Conservation (phyloP, 768 basidiomycete species). For the Daedaleopsis sinensis region DNA sequence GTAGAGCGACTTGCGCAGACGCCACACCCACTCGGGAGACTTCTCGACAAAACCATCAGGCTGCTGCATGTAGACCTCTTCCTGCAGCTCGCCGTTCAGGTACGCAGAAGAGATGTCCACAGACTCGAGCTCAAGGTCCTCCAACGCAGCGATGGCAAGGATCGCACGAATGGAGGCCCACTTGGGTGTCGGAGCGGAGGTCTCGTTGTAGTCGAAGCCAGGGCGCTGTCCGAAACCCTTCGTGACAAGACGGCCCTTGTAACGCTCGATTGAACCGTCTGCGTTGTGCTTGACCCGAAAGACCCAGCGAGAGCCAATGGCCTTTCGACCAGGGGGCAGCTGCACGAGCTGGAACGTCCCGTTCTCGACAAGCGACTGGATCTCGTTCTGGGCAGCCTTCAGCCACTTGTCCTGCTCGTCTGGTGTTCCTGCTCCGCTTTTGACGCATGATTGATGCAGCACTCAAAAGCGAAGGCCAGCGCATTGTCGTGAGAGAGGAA, state of each 20-base stretch:
- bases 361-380: slow-evolving; percentile 23
- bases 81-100: slow-evolving; percentile 33
- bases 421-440: slow-evolving; percentile 10
- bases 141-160: slow-evolving; percentile 28
- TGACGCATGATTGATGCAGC: no score
- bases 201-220: slow-evolving; percentile 39
- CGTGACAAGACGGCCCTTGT: slow-evolving; percentile 43
- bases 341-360: slow-evolving; percentile 35
- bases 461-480: no score
- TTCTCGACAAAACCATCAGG: slow-evolving; percentile 28
- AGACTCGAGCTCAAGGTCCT: slow-evolving; percentile 30
- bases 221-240: slow-evolving; percentile 35
- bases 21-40: slow-evolving; percentile 9
- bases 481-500: no score
- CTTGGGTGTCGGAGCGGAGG: slow-evolving; percentile 31
- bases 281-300: no score
- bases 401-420: slow-evolving; percentile 19
- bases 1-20: slow-evolving; percentile 39
- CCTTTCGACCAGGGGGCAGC: slow-evolving; percentile 32
- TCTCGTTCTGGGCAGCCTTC: slow-evolving; percentile 21
- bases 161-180: slow-evolving; percentile 24
- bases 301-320: no score
- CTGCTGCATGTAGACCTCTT: slow-evolving; percentile 33
- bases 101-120: slow-evolving; percentile 32
- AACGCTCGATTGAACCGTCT: no score